phyloP scores from a whole-genome alignment of 2,329 filamentous ascomycete genomes.

The Juglanconis juglandina region DNA sequence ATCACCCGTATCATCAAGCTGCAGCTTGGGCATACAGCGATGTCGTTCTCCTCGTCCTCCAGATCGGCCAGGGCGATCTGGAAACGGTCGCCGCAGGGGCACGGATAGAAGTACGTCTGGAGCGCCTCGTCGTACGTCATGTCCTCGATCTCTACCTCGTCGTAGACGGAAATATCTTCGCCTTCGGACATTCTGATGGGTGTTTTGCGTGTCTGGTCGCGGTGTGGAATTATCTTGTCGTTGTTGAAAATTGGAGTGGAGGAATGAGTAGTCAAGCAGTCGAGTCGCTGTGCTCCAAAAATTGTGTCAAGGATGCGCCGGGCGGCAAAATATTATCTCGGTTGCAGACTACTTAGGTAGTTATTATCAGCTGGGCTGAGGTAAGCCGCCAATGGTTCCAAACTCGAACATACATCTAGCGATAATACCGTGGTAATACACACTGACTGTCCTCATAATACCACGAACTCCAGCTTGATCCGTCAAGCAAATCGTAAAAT shows the following conservation, averaged over 20 bases:
- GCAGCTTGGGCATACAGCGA: slow-evolving; percentile 96
- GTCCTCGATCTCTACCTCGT: slow-evolving; percentile 98
- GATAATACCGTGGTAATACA: too few species aligned
- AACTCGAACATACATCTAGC: too few species aligned
- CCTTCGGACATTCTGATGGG: slow-evolving; percentile 56
- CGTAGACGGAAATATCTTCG: slow-evolving; percentile 71
- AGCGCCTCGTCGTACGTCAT: slow-evolving; percentile 84
- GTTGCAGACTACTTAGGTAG: background rate
- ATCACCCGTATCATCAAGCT: slow-evolving; percentile 96
- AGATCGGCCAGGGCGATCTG: slow-evolving; percentile 84
- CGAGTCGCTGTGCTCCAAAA: background rate
- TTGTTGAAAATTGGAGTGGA: background rate
- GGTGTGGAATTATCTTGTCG: background rate
- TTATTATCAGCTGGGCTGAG: background rate
- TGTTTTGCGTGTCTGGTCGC: background rate
- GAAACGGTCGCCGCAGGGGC: slow-evolving; percentile 95
- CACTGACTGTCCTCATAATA: too few species aligned
- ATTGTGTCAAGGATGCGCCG: background rate
- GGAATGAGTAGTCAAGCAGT: too few species aligned
- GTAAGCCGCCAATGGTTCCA: background rate
- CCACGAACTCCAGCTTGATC: too few species aligned
- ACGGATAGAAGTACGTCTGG: slow-evolving; percentile 93
- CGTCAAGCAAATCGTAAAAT: too few species aligned
- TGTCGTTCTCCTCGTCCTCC: slow-evolving; percentile 77
- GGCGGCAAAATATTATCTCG: background rate